phyloP scores from a whole-genome alignment of 2,329 filamentous ascomycete species.

The Xylariaceae sp. region DNA sequence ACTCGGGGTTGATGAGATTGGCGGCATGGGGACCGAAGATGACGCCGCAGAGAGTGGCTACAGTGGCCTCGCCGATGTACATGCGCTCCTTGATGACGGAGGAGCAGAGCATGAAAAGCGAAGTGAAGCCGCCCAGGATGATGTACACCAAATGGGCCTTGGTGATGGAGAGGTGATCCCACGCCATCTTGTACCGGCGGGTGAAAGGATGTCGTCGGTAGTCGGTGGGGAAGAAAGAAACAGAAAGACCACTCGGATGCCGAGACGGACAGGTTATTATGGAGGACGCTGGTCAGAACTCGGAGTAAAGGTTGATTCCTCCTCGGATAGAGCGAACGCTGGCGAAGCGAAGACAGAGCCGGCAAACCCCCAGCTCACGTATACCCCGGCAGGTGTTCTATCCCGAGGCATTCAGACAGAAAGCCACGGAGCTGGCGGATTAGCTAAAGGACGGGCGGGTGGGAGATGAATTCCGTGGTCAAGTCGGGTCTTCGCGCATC shows the following conservation, averaged over 20 bases:
- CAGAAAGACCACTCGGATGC: slow-evolving; percentile 1
- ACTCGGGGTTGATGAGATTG: slow-evolving; percentile 65
- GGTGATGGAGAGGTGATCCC: slow-evolving; percentile 78
- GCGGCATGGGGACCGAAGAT: slow-evolving; percentile 84
- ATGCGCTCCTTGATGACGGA: slow-evolving; percentile 96
- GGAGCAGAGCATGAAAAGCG: slow-evolving; percentile 96
- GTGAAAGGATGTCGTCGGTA: background rate
- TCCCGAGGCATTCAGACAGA: slow-evolving; percentile 27
- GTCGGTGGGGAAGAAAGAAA: background rate
- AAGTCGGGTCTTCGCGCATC: too few relatives aligned
- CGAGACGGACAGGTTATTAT: slow-evolving; percentile 8
- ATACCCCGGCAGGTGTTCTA: slow-evolving; percentile 15
- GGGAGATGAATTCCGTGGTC: too few relatives aligned
- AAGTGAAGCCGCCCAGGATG: slow-evolving; percentile 95
- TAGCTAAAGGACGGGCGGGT: too few relatives aligned
- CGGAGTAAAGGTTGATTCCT: slow-evolving; percentile 12
- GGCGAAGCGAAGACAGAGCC: slow-evolving; percentile 13
- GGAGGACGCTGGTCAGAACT: slow-evolving; percentile 19
- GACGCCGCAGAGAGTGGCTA: slow-evolving; percentile 80
- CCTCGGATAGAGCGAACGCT: slow-evolving; percentile 11
- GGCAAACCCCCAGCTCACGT: slow-evolving; percentile 17
- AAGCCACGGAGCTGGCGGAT: too few relatives aligned
- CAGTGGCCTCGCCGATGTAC: slow-evolving; percentile 97
- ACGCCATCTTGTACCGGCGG: slow-evolving; percentile 51
- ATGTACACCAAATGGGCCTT: slow-evolving; percentile 97